Evolutionary conservation across 208 protist genomes (phyloP), one percentile per base, ranked within the genome.

Genomic region (Giardia duodenalis): DNA sequence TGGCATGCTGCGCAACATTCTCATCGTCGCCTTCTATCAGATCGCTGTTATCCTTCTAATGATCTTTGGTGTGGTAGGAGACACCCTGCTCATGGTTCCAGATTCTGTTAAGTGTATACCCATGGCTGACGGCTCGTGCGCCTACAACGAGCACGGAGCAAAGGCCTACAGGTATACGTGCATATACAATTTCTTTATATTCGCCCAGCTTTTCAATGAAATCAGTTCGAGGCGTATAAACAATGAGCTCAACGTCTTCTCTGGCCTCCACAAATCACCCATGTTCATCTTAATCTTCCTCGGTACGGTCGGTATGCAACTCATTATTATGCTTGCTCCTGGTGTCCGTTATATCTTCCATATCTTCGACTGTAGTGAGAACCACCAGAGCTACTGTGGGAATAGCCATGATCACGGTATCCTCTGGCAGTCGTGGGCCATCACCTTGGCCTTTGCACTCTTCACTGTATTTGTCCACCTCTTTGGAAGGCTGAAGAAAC

Each of bases 131-230:
- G 57, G 0, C 46, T 1, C 0, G 0, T 44, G 46, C 42, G 39
- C 46, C 2, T 10, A n/a, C 47, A 46, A 76, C 30, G 39, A 87
- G 43, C 19, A 92, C 46, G 43, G 86, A 47, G 44, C 4, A 2
- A 39, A 48, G 0, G 44, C 46, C 30, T 0, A 86, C 46, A 22
- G 47, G n/a, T 92, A 92, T 19, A 93, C 93, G 1, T 39, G 67
- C 42, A 48, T 93, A n/a, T 93, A 92, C 42, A 93, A 93, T 44
- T 57, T 46, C 44, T 93, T 93, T 48, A 92, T 93, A 0, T 91
- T 93, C 0, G 43, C 44, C 0, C 93, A 94, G 46, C 19, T 94
- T 0, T 94, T 94, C n/a, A 94, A 94, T 47, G 88, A 92, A 89
- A 44, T 94, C 22, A 92, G 67, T 57, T 94, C 93, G 44, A 44